These are phyloP conservation scores for Boletus rubescentipes DNA, from an alignment of 768 basidiomycete genomes.

Conservation along the genomic window DNA sequence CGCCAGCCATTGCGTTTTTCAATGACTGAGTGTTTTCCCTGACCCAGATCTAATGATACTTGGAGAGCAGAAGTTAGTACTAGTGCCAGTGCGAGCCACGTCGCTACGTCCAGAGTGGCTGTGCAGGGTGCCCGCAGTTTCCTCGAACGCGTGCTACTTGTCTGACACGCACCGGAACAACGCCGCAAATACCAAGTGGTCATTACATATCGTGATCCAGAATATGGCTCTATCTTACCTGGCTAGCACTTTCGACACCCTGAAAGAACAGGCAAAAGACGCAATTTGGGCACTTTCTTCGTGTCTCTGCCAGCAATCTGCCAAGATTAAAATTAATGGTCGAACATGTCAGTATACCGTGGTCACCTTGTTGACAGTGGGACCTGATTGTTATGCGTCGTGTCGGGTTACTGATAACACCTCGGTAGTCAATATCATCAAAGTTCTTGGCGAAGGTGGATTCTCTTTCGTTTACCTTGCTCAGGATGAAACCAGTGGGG, in stretches of 20 bases:
- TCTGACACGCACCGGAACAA: neutral
- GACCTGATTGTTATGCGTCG: conserved; percentile 1
- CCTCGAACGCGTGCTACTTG: neutral
- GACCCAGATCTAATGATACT: too few species aligned
- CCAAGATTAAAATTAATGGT: conserved; percentile 93
- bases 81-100: too few species aligned
- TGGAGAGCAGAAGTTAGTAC: too few species aligned
- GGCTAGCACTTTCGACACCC: conserved; percentile 47
- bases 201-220: neutral
- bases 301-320: conserved; percentile 76
- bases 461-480: conserved; percentile 91
- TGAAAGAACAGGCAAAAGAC: conserved; percentile 78
- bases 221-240: conserved; percentile 35
- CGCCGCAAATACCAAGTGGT: neutral
- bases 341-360: conserved; percentile 74
- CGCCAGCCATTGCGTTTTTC: too few species aligned
- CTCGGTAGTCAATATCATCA: conserved; percentile 76
- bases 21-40: too few species aligned
- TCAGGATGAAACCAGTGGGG: conserved; percentile 83
- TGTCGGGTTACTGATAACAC: conserved; percentile 1
- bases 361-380: conserved; percentile 1
- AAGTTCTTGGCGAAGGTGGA: conserved; percentile 93
- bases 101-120: conserved; percentile 4
- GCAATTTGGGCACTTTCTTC: conserved; percentile 79
- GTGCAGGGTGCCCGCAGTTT: neutral